A percentile compares a stretch with the other conserved stretches of the same genome.
Evolutionary conservation across 73 alveolate species (phyloP).

Genomic region (Blepharisma stoltei): DNA sequence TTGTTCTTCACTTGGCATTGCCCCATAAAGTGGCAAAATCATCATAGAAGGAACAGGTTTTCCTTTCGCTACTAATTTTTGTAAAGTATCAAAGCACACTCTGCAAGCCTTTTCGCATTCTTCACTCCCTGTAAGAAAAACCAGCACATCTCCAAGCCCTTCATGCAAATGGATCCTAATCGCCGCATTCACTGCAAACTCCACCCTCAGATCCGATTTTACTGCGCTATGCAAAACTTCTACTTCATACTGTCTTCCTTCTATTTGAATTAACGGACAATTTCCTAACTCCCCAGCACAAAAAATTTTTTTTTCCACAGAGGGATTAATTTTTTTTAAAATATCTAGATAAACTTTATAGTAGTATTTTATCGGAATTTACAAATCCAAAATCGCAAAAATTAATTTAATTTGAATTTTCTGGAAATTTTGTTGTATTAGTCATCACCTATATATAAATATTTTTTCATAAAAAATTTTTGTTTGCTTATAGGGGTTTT

Average conservation of each 20-base stretch:
- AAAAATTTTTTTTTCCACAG: too few relatives aligned
- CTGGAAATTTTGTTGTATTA: too few relatives aligned
- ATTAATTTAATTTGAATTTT: too few relatives aligned
- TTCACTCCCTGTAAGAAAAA: constrained; percentile 95
- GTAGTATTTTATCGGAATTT: too few relatives aligned
- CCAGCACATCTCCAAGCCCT: constrained; percentile 94
- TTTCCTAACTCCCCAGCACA: constrained; percentile 43
- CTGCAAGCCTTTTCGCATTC: constrained; percentile 94
- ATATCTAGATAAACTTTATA: too few relatives aligned
- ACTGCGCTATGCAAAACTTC: constrained; percentile 63
- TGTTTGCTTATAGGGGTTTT: too few relatives aligned
- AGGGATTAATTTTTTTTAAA: too few relatives aligned
- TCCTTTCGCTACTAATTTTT: constrained; percentile 77
- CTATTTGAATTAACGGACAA: constrained; percentile 62
- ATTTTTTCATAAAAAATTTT: too few relatives aligned
- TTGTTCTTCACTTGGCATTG: constrained; percentile 72
- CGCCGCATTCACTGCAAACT: constrained; percentile 80
- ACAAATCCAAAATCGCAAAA: too few relatives aligned
- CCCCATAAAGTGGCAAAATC: constrained; percentile 47
- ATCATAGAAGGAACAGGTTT: constrained; percentile 59
- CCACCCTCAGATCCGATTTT: constrained; percentile 67
- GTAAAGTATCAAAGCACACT: constrained; percentile 67
- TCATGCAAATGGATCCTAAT: constrained; percentile 90
- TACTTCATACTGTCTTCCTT: constrained; percentile 44
- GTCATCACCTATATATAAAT: too few relatives aligned